Evolutionary conservation across 768 basidiomycete species (phyloP).

Genomic region (Boletus edulis): DNA sequence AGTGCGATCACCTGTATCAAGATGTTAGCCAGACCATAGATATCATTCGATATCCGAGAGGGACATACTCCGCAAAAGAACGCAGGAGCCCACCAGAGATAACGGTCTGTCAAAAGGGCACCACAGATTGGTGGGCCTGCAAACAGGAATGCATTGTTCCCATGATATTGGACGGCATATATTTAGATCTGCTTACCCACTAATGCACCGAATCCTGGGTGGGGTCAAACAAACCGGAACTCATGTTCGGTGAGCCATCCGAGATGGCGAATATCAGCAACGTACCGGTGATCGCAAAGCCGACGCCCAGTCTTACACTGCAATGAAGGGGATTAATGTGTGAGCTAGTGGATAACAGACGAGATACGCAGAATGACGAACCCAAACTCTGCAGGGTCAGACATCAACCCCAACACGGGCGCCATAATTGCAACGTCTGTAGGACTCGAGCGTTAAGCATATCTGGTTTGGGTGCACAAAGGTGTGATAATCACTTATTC

Average conservation of each 20-base stretch:
- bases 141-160: slow-evolving; percentile 5
- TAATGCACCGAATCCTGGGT: slow-evolving; percentile 24
- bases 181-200: slow-evolving; percentile 9
- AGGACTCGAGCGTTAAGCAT: not conserved
- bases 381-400: slow-evolving; percentile 51
- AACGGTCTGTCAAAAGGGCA: slow-evolving; percentile 46
- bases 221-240: not conserved
- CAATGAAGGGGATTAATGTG: not conserved
- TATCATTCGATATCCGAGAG: not conserved
- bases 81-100: slow-evolving; percentile 57
- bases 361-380: slow-evolving; percentile 13
- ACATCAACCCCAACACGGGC: slow-evolving; percentile 46
- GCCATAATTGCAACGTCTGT: slow-evolving; percentile 39
- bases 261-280: not conserved
- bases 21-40: not conserved
- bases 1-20: slow-evolving; percentile 11
- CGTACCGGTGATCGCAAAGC: slow-evolving; percentile 42
- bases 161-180: not conserved
- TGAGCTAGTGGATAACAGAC: not conserved
- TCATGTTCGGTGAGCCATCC: too few relatives aligned
- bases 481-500: slow-evolving; percentile 33
- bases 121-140: slow-evolving; percentile 57
- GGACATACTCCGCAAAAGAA: slow-evolving; percentile 45
- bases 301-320: slow-evolving; percentile 44
- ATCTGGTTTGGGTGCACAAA: not conserved